phyloP scores from a whole-genome alignment of 108 stramenopile genomes.

The Bacterosira constricta region DNA sequence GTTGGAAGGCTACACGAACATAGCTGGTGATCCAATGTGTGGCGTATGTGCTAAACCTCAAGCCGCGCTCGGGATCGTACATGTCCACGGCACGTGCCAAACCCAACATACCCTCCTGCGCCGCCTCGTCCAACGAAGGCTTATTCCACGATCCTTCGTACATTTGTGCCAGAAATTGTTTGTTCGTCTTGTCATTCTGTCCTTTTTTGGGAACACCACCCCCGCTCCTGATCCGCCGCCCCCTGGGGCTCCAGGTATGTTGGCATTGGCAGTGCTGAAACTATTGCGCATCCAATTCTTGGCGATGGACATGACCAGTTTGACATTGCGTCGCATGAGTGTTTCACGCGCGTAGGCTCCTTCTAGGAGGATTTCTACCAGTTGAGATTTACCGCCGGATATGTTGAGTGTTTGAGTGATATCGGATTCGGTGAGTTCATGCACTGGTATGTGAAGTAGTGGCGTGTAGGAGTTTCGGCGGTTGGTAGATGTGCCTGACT shows the following conservation, averaged over 20 bases:
- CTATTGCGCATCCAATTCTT: constrained; percentile 53
- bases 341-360: constrained; percentile 65
- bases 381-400: neutral
- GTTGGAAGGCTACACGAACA: constrained; percentile 66
- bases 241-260: neutral
- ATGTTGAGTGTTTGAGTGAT: neutral
- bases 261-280: constrained; percentile 28
- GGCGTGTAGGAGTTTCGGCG: constrained; percentile 3
- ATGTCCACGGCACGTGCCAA: constrained; percentile 79
- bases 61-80: constrained; percentile 68
- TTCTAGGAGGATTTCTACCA: constrained; percentile 47
- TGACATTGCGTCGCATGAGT: constrained; percentile 68
- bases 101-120: constrained; percentile 86
- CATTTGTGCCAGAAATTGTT: constrained; percentile 22
- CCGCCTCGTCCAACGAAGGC: constrained; percentile 79
- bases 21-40: constrained; percentile 84
- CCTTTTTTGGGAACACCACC: neutral
- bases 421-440: neutral
- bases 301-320: constrained; percentile 74
- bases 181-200: neutral
- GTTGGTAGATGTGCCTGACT: too few species aligned
- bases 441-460: neutral
- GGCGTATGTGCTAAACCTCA: constrained; percentile 84
- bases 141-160: constrained; percentile 59
- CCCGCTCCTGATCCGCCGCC: constrained; percentile 13